Evolutionary conservation across 768 basidiomycete genomes (phyloP), one percentile per base, ranked within the genome.

Genomic region (Saitozyma podzolica): DNA sequence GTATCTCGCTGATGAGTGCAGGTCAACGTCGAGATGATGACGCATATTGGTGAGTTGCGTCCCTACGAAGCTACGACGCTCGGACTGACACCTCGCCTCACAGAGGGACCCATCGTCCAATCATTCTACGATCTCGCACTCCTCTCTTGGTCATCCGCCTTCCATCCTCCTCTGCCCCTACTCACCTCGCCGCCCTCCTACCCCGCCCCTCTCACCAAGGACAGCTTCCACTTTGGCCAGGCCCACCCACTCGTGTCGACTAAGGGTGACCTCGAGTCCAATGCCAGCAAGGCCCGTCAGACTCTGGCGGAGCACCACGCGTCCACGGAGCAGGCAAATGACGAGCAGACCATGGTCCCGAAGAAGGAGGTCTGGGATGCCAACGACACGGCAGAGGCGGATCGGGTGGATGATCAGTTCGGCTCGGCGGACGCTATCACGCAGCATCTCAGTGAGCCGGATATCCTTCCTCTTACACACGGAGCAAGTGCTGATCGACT

Each of bases 91-190:
- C 19, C 16, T 29, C 42, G 29, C 19, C 16, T 29, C 9, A 39
- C 53, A 66, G 88, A 88, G 70, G 87, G 87, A 0, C 84, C 85
- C 0, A 83, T 88, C 56, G 87, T 88, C 53, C 82, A 88, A 58
- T 81, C 83, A 4, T 80, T 88, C 60, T 88, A 87, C 76, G 88
- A 88, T 73, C 85, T 83, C 79, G 84, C 85, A 5, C 82, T 88
- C 54, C 76, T 87, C 50, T 83, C 83, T 49, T 88, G 85, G 85
- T 80, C 77, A 54, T 80, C 81, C 8, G 20, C 47, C 19, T 40
- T 70, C 42, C n/a, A 52, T 9, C 69, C 69, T 9, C 66, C 66
- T 41, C 55, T 70, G 8, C 69, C 69, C 6, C 61, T 70, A 19
- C 20, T 70, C 17, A 20, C 42, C 16, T 10, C n/a, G 11, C 54